Evolutionary conservation across 495 filamentous ascomycete species (phyloP), one percentile per base, ranked within the genome.

Genomic region (Beverwykella pulmonaria): DNA sequence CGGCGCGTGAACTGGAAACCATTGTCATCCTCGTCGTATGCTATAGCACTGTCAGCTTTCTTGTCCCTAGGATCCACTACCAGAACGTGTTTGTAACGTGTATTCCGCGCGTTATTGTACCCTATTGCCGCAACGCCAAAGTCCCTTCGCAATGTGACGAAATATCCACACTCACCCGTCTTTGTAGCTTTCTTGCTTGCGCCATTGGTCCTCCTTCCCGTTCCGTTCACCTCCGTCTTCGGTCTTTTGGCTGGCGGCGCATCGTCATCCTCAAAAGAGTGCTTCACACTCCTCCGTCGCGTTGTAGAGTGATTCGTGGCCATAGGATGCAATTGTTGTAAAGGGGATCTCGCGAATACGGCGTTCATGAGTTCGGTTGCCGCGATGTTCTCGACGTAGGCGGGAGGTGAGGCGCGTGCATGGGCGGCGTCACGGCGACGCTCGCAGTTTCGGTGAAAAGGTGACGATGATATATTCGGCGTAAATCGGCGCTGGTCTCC

Each of bases 11-110:
- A 89, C 44, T 82, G 73, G 74, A 88, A 88, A 50, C 85, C 86
- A 60, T 86, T 85, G 79, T 87, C 86, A 61, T 86, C 79, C 74
- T 89, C 85, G 72, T 88, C 84, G 71, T 88, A 89, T 66, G 80
- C 82, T 74, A 74, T 69, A 20, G 47, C 17, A 34, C 12, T 30
- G 61, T 75, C 68, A 75, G 68, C 59, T 30, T n/a, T 23, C 30
- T 2, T 23, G 39, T 34, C 30, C 55, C 19, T 25, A n/a, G n/a
- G 25, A 44, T 7, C 19, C 29, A 8, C 32, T 50, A 20, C 20
- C 36, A 25, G 26, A 32, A 70, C 41, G 20, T 46, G 36, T n/a
- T n/a, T 8, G 47, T 53, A 56, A 41, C 46, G 50, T 46, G 46
- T 25, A n/a, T 27, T 6, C 10, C 6, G 19, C 59, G 57, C 61